These are phyloP conservation scores for Corylus americana DNA, from an alignment of 306 rosid genomes.

Conservation along the genomic window DNA sequence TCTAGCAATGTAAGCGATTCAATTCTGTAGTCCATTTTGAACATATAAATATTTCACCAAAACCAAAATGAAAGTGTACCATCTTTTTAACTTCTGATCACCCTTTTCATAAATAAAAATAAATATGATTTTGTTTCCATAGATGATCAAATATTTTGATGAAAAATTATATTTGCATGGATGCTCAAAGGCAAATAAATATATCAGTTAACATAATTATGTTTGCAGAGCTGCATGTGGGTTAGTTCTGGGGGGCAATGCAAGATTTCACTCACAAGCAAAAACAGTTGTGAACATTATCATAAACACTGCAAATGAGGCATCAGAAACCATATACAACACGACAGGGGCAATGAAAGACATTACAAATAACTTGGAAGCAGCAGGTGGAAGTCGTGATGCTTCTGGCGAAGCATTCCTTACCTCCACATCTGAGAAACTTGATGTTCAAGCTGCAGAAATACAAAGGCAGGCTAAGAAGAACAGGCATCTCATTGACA, in stretches of 20 bases:
- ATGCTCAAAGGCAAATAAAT: neutral
- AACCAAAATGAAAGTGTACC: neutral
- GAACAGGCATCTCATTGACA: slow-evolving; percentile 43
- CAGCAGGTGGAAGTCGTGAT: slow-evolving; percentile 23
- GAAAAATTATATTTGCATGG: neutral
- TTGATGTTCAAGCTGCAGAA: slow-evolving; percentile 46
- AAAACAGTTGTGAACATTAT: slow-evolving; percentile 49
- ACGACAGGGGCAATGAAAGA: slow-evolving; percentile 55
- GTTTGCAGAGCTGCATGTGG: slow-evolving; percentile 55
- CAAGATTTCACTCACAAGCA: slow-evolving; percentile 49
- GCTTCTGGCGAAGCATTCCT: slow-evolving; percentile 28
- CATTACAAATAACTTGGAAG: slow-evolving; percentile 29
- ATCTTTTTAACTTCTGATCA: neutral
- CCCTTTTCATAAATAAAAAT: neutral
- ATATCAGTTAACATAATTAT: neutral
- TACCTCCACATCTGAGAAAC: slow-evolving; percentile 40
- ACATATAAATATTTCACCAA: neutral
- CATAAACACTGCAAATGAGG: slow-evolving; percentile 60
- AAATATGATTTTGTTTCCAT: too few relatives aligned
- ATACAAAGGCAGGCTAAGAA: slow-evolving; percentile 43
- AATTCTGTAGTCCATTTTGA: neutral
- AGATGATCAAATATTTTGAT: too few relatives aligned
- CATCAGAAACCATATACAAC: slow-evolving; percentile 53
- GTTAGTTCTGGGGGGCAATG: slow-evolving; percentile 55
- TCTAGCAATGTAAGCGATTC: slow-evolving; percentile 56